Conservation (phyloP, 768 basidiomycete species). For the Guyanaporus albipodus region DNA sequence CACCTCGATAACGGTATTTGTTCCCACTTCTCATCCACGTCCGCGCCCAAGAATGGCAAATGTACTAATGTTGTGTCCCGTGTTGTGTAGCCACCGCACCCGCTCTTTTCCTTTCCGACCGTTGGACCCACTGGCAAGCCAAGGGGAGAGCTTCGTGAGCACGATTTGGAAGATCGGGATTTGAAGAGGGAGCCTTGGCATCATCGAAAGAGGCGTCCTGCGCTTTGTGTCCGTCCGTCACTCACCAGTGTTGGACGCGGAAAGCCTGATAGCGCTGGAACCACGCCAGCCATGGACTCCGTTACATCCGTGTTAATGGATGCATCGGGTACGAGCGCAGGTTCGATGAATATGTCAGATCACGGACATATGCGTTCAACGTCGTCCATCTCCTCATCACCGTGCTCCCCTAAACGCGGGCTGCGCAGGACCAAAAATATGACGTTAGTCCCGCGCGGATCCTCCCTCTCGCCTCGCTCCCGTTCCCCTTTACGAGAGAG, state of each 20-base stretch:
- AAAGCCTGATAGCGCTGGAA: neutral
- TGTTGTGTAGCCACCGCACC: conserved; percentile 20
- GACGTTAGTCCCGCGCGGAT: conserved; percentile 28
- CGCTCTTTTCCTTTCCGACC: conserved; percentile 18
- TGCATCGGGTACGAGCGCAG: conserved; percentile 18
- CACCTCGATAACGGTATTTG: conserved; percentile 31
- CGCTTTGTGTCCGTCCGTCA: conserved; percentile 19
- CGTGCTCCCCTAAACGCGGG: conserved; percentile 29
- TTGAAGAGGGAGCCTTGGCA: conserved; percentile 14
- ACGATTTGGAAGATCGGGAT: conserved; percentile 12
- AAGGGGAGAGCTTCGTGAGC: conserved; percentile 6
- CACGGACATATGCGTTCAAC: conserved; percentile 15
- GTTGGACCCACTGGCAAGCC: conserved; percentile 9
- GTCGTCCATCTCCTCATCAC: conserved; percentile 23
- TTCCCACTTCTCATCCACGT: conserved; percentile 14
- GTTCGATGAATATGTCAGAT: conserved; percentile 16
- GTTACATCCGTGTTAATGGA: conserved; percentile 22
- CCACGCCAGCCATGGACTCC: conserved; percentile 16
- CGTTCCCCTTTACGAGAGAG: conserved; percentile 23
- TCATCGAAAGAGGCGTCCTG: conserved; percentile 18
- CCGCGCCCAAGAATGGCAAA: conserved; percentile 12
- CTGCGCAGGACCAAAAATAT: conserved; percentile 40
- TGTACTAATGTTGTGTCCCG: conserved; percentile 16
- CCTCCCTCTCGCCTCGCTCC: conserved; percentile 20
- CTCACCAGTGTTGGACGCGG: conserved; percentile 7